Conservation (phyloP, 371 early-diverging fungal species). For the Lichtheimia ornata region DNA sequence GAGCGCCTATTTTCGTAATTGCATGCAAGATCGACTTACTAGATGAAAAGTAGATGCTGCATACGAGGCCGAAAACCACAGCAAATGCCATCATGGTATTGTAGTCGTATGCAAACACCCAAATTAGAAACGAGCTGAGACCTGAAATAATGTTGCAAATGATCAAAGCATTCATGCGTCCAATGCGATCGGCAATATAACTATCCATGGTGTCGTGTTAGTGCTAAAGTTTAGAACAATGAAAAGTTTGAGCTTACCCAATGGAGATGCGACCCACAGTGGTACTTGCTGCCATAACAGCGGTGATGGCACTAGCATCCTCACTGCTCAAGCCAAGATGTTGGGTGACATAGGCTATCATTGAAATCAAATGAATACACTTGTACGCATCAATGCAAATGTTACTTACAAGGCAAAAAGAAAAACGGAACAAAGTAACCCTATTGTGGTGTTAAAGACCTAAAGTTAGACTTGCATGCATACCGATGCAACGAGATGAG, state of each 20-base stretch:
- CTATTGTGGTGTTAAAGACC: background rate
- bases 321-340: constrained; percentile 13
- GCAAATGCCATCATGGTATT: constrained; percentile 35
- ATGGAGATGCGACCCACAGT: constrained; percentile 15
- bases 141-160: constrained; percentile 1
- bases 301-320: constrained; percentile 14
- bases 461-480: background rate
- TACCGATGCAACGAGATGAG: background rate
- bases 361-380: background rate
- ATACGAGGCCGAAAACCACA: constrained; percentile 36
- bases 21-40: constrained; percentile 11
- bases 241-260: constrained; percentile 11
- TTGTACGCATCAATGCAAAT: too few species aligned
- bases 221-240: too few species aligned
- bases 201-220: background rate
- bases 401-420: constrained; percentile 23
- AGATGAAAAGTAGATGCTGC: constrained; percentile 38
- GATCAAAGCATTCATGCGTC: constrained; percentile 15
- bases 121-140: constrained; percentile 4
- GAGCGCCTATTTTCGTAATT: background rate
- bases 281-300: constrained; percentile 18
- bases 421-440: constrained; percentile 26
- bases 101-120: constrained; percentile 29
- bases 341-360: constrained; percentile 19
- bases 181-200: constrained; percentile 12